Percentiles rank a stretch among this genome's conserved stretches.
phyloP scores from a whole-genome alignment of 2,329 filamentous ascomycete species.

The Aureobasidium sp. region DNA sequence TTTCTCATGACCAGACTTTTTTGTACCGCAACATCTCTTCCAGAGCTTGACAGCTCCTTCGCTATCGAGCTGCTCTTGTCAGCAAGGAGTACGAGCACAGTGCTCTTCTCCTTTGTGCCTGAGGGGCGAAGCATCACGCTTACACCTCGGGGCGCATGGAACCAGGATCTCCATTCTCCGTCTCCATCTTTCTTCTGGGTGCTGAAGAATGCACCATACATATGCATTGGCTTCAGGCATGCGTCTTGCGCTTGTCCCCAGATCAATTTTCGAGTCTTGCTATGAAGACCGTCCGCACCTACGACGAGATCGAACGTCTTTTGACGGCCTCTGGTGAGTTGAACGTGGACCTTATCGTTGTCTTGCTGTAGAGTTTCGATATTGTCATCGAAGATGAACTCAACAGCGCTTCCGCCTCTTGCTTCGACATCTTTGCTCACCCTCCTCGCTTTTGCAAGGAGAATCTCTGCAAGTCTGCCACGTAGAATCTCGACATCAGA shows the following conservation, averaged over 20 bases:
- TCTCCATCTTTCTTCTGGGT: slow-evolving; percentile 30
- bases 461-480: slow-evolving; percentile 53
- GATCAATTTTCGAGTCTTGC: slow-evolving; percentile 30
- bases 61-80: slow-evolving; percentile 26
- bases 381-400: slow-evolving; percentile 34
- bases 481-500: slow-evolving; percentile 63
- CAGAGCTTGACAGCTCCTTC: background rate
- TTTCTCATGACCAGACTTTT: slow-evolving; percentile 29
- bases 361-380: slow-evolving; percentile 30
- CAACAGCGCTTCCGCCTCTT: slow-evolving; percentile 30
- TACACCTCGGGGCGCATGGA: slow-evolving; percentile 31
- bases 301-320: slow-evolving; percentile 33
- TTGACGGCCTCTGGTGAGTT: slow-evolving; percentile 29
- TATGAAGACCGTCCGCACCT: slow-evolving; percentile 37
- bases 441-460: slow-evolving; percentile 39
- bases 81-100: slow-evolving; percentile 30
- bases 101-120: slow-evolving; percentile 26
- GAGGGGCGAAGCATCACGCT: slow-evolving; percentile 35
- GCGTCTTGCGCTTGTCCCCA: slow-evolving; percentile 29
- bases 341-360: slow-evolving; percentile 29
- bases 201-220: slow-evolving; percentile 37
- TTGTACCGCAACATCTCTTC: slow-evolving; percentile 25
- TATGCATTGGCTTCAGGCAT: slow-evolving; percentile 27
- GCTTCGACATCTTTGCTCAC: slow-evolving; percentile 27
- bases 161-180: slow-evolving; percentile 35